phyloP scores from a whole-genome alignment of 2,329 filamentous ascomycete species.

The Stachybotrys chlorohalonatus region DNA sequence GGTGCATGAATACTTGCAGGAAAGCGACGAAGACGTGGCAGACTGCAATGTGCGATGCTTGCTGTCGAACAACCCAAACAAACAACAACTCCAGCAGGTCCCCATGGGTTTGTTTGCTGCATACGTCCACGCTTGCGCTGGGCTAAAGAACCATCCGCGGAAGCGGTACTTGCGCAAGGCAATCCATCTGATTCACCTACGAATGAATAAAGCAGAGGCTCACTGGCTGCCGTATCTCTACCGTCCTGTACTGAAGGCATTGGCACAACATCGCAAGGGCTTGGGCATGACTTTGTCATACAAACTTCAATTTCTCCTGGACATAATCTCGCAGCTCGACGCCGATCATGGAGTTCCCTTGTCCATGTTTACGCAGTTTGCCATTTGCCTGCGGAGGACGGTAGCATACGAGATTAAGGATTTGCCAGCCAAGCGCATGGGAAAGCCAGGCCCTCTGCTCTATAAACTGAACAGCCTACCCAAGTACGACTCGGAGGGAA shows the following conservation, averaged over 20 bases:
- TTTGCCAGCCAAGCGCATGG: not conserved
- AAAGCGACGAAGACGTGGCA: conserved; percentile 21
- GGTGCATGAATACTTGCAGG: conserved; percentile 40
- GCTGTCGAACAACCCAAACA: conserved; percentile 12
- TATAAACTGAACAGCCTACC: not conserved
- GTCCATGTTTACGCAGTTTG: conserved; percentile 10
- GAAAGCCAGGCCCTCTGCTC: no score
- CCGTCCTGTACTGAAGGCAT: conserved; percentile 22
- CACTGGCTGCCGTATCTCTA: conserved; percentile 14
- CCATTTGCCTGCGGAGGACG: conserved; percentile 11
- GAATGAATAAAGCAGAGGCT: conserved; percentile 1
- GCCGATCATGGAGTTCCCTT: not conserved
- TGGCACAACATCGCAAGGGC: conserved; percentile 3
- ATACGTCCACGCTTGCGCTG: conserved; percentile 29
- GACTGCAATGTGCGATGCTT: conserved; percentile 7
- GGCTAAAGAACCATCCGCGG: not conserved
- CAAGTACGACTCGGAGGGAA: not conserved
- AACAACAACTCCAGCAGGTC: conserved; percentile 12
- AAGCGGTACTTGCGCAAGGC: not conserved
- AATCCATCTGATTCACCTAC: conserved; percentile 18
- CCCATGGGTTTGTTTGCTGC: conserved; percentile 33
- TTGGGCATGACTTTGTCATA: not conserved
- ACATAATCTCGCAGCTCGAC: not conserved
- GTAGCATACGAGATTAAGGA: not conserved
- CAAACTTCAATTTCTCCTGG: not conserved